Base-by-base conservation (phyloP, 495 filamentous ascomycete species). In the Glonium stellatum region DNA sequence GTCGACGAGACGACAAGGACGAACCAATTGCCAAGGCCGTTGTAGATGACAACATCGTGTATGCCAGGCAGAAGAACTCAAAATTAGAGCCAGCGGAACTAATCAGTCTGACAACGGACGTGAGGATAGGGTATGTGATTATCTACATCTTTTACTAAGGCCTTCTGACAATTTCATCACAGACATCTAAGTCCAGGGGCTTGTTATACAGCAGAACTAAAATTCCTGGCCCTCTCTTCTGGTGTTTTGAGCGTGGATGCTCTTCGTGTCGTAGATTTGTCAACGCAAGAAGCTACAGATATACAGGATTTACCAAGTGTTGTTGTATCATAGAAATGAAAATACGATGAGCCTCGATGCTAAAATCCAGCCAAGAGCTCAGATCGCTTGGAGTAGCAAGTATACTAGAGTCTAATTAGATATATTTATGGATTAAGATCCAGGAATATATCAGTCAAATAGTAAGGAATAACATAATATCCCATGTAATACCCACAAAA, bases 21-120 rank as follows among this genome's bases (percentile, higher is more conserved):
- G 76, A 79, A 44, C 72, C 77, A 35, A 73, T 88, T 1, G 88
- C 90, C 0, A 87, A 89, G 61, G 87, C 90, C 15, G 84, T 96
- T 25, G 79, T 92, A 1, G 91, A 97, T 60, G 90, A 95, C 62
- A 89, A 85, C 58, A 80, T 90, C 13, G 78, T 96, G 31, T 86
- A 92, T 72, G 86, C 88, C 21, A 86, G 88, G 78, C 92, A 95
- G 69, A 84, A 84, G 64, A 86, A 77, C 61, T 82, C 84, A 51
- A 77, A 81, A 27, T 75, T 87, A n/a, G 88, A 93, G 50, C 75
- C 81, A 36, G 82, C 84, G 9, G 88, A 92, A 57, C 67, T 97
- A 18, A 79, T 95, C 9, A 89, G 87, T 66, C 75, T 96, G 47
- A 95, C 86, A 61, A 87, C 89, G 5, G 90, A 96, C 73, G 79